Conservation (phyloP, 2,329 filamentous ascomycete species). For the Cladosporium sphaerospermum region DNA sequence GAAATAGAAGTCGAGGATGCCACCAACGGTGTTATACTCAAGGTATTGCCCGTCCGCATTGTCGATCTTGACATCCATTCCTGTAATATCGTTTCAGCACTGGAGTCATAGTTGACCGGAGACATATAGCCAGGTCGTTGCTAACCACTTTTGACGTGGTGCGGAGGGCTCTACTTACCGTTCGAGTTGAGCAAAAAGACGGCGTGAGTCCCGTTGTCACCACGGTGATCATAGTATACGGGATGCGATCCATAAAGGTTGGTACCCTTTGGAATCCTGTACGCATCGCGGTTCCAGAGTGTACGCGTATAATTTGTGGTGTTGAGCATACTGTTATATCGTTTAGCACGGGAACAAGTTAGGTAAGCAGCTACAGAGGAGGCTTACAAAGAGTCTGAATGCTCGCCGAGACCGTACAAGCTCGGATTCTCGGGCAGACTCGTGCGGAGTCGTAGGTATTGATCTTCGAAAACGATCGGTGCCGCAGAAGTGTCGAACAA, state of each 20-base stretch:
- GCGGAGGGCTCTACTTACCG: conserved; percentile 27
- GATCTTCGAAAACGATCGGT: conserved; percentile 66
- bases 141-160: neutral
- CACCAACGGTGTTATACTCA: conserved; percentile 73
- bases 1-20: conserved; percentile 62
- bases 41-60: conserved; percentile 60
- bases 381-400: conserved; percentile 53
- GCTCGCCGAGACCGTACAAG: conserved; percentile 74
- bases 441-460: conserved; percentile 69
- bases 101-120: neutral
- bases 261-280: conserved; percentile 50
- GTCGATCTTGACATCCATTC: conserved; percentile 70
- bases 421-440: conserved; percentile 61
- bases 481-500: conserved; percentile 65
- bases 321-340: conserved; percentile 40
- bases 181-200: conserved; percentile 68
- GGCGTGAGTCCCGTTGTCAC: conserved; percentile 49
- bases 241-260: conserved; percentile 72
- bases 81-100: conserved; percentile 4
- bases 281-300: conserved; percentile 64
- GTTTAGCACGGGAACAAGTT: neutral
- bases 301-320: conserved; percentile 65
- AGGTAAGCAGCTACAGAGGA: conserved; percentile 9
- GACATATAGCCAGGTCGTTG: neutral
- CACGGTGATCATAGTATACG: conserved; percentile 68